phyloP scores from a whole-genome alignment of 129 eudicot genomes.

The Flaveria sonorensis region DNA sequence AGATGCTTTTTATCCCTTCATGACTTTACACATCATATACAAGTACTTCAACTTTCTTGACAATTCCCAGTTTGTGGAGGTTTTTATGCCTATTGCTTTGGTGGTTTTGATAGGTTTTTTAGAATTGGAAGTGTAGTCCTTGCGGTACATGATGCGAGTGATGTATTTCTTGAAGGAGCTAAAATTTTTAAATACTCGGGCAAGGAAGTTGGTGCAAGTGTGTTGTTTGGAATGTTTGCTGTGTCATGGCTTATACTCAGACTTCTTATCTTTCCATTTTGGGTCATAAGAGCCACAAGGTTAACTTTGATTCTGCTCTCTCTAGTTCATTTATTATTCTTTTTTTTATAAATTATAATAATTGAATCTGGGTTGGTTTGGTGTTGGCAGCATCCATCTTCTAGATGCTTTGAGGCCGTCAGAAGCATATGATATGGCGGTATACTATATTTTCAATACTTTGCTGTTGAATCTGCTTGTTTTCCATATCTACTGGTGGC shows the following conservation, averaged over 20 bases:
- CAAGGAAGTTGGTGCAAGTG: slow-evolving; percentile 72
- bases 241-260: slow-evolving; percentile 71
- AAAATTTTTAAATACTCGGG: slow-evolving; percentile 74
- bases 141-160: slow-evolving; percentile 90
- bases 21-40: neutral
- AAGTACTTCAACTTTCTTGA: neutral
- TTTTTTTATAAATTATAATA: neutral
- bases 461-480: slow-evolving; percentile 76
- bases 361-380: slow-evolving; percentile 9
- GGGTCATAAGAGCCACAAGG: slow-evolving; percentile 77
- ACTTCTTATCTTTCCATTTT: slow-evolving; percentile 72
- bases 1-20: neutral
- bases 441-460: slow-evolving; percentile 80
- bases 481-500: slow-evolving; percentile 97
- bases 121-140: slow-evolving; percentile 63
- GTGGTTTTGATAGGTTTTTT: slow-evolving; percentile 51
- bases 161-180: slow-evolving; percentile 80
- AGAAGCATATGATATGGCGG: slow-evolving; percentile 43
- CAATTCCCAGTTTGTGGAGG: slow-evolving; percentile 4
- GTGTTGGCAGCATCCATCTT: slow-evolving; percentile 53
- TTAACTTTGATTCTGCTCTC: slow-evolving; percentile 21
- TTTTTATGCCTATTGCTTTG: neutral
- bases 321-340: neutral
- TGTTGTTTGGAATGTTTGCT: slow-evolving; percentile 71
- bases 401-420: slow-evolving; percentile 56